These are phyloP conservation scores for Obba rivulosa DNA, from an alignment of 768 basidiomycete species.

Conservation along the genomic window DNA sequence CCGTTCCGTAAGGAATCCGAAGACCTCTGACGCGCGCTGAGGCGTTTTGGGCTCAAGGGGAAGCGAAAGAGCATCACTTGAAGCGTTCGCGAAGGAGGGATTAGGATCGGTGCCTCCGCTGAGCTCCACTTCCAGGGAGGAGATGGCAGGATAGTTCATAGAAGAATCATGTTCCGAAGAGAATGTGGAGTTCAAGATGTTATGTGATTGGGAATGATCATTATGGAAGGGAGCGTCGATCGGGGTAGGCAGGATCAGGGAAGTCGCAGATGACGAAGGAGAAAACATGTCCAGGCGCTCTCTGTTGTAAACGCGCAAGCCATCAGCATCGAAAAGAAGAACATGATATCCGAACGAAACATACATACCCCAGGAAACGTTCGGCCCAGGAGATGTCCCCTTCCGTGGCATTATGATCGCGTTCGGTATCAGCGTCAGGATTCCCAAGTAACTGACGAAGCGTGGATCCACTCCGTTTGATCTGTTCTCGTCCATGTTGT, in stretches of 20 bases:
- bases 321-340: background rate
- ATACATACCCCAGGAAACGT: conserved; percentile 56
- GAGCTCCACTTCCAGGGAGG: conserved; percentile 73
- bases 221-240: conserved; percentile 32
- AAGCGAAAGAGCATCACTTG: background rate
- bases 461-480: conserved; percentile 62
- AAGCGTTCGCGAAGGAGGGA: conserved; percentile 26
- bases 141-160: conserved; percentile 43
- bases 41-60: conserved; percentile 42
- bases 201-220: conserved; percentile 15
- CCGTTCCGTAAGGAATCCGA: conserved; percentile 59
- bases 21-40: conserved; percentile 70
- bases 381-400: conserved; percentile 87
- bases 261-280: conserved; percentile 36
- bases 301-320: background rate
- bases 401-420: conserved; percentile 39
- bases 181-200: conserved; percentile 34
- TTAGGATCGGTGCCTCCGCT: conserved; percentile 44
- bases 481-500: conserved; percentile 41
- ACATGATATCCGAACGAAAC: background rate
- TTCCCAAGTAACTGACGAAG: conserved; percentile 67
- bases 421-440: conserved; percentile 25
- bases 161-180: conserved; percentile 33
- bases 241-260: conserved; percentile 47
- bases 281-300: conserved; percentile 31